These are phyloP conservation scores for Scheffersomyces illinoinensis DNA, from an alignment of 1,139 yeast species.

Conservation along the genomic window DNA sequence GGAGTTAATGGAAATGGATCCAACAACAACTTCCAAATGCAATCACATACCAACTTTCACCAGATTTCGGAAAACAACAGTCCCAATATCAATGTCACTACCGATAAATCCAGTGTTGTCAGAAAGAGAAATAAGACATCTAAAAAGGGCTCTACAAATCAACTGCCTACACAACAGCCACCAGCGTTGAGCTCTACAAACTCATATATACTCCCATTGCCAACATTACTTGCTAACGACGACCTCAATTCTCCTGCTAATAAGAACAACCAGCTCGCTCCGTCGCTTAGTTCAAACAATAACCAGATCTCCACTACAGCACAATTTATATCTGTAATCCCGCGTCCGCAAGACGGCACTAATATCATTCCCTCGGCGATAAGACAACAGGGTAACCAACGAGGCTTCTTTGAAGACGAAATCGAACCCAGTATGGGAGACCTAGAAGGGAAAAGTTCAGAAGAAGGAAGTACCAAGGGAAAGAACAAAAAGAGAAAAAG, in stretches of 20 bases:
- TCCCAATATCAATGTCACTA: not conserved
- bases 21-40: not conserved
- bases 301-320: not conserved
- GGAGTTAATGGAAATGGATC: not conserved
- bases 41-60: not conserved
- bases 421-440: not conserved
- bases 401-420: not conserved
- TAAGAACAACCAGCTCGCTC: not conserved
- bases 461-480: slow-evolving; percentile 1
- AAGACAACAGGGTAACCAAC: not conserved
- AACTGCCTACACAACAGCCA: slow-evolving; percentile 1
- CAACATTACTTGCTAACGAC: slow-evolving; percentile 12
- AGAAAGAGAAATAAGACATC: not conserved
- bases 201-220: slow-evolving; percentile 19
- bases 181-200: slow-evolving; percentile 5
- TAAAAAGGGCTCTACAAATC: not conserved
- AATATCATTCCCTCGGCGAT: not conserved
- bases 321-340: not conserved
- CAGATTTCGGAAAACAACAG: not conserved
- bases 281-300: slow-evolving; percentile 4
- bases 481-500: not conserved
- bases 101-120: not conserved
- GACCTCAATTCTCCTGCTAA: not conserved
- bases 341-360: not conserved
- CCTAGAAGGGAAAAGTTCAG: not conserved